Conservation (phyloP, 371 early-diverging fungal genomes). For the Rhizopus arrhizus region DNA sequence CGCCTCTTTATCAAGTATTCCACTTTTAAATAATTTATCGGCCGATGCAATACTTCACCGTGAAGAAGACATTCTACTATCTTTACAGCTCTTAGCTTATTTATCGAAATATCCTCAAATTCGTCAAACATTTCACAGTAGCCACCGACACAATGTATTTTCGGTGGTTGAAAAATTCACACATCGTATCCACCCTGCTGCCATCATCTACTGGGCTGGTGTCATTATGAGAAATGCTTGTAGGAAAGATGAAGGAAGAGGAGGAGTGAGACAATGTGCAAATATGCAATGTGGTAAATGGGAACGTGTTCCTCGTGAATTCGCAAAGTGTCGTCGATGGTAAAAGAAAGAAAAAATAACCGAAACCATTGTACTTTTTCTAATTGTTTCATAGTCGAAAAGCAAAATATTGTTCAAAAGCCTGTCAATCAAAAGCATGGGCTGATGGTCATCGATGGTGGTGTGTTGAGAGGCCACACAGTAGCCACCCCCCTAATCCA, state of each 20-base stretch:
- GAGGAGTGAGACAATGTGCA: constrained; percentile 75
- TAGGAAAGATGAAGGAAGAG: constrained; percentile 72
- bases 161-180: constrained; percentile 76
- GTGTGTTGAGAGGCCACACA: constrained; percentile 69
- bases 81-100: constrained; percentile 82
- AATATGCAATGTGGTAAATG: constrained; percentile 77
- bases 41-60: constrained; percentile 67
- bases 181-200: constrained; percentile 63
- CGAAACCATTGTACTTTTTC: not conserved
- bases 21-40: constrained; percentile 31
- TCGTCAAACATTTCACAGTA: constrained; percentile 64
- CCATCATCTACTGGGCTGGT: constrained; percentile 78
- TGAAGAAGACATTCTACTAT: constrained; percentile 81
- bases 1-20: constrained; percentile 26
- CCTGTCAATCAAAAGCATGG: constrained; percentile 79
- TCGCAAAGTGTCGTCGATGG: constrained; percentile 81
- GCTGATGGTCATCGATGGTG: constrained; percentile 79
- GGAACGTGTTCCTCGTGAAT: constrained; percentile 77
- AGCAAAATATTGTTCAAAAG: constrained; percentile 78
- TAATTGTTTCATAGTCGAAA: constrained; percentile 50
- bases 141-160: constrained; percentile 67
- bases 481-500: constrained; percentile 29
- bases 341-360: constrained; percentile 8
- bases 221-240: constrained; percentile 84
- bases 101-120: constrained; percentile 79